Evolutionary conservation across 1,139 yeast species (phyloP).

Genomic region (Diutina scorzettiae): DNA sequence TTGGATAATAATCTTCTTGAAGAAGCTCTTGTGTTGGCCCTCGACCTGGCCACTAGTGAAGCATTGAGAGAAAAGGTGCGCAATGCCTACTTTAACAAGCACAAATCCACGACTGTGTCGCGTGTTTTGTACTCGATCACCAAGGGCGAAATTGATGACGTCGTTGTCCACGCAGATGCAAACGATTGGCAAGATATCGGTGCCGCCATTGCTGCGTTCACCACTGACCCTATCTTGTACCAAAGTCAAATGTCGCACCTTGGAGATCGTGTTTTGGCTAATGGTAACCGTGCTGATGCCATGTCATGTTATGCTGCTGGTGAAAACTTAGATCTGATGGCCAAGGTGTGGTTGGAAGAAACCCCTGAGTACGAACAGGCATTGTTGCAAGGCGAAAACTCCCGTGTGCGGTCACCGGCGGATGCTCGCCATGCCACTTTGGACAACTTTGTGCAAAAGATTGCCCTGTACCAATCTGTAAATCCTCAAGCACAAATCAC

Average conservation of each 20-base stretch:
- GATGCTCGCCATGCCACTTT: constrained; percentile 81
- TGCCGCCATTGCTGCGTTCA: constrained; percentile 50
- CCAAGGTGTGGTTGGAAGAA: constrained; percentile 77
- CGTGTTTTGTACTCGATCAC: constrained; percentile 64
- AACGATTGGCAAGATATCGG: constrained; percentile 77
- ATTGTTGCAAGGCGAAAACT: constrained; percentile 30
- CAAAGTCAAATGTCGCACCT: constrained; percentile 47
- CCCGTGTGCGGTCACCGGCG: constrained; percentile 43
- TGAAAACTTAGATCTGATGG: constrained; percentile 64
- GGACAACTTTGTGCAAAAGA: constrained; percentile 72
- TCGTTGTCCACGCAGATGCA: constrained; percentile 69
- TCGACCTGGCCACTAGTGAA: constrained; percentile 35
- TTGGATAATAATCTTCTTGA: constrained; percentile 49
- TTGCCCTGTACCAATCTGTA: constrained; percentile 36
- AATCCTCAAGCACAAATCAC: neutral
- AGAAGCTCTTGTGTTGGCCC: constrained; percentile 77
- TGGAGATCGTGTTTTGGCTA: constrained; percentile 47
- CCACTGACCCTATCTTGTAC: constrained; percentile 31
- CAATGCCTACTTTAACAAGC: constrained; percentile 53
- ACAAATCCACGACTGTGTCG: constrained; percentile 43
- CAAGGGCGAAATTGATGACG: constrained; percentile 49
- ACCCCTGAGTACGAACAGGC: constrained; percentile 45
- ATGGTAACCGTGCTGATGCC: constrained; percentile 52
- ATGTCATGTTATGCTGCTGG: constrained; percentile 74
- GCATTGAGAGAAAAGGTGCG: constrained; percentile 47